These are phyloP conservation scores for Lachancea nothofagi DNA, from an alignment of 805 yeast genomes.

Conservation along the genomic window DNA sequence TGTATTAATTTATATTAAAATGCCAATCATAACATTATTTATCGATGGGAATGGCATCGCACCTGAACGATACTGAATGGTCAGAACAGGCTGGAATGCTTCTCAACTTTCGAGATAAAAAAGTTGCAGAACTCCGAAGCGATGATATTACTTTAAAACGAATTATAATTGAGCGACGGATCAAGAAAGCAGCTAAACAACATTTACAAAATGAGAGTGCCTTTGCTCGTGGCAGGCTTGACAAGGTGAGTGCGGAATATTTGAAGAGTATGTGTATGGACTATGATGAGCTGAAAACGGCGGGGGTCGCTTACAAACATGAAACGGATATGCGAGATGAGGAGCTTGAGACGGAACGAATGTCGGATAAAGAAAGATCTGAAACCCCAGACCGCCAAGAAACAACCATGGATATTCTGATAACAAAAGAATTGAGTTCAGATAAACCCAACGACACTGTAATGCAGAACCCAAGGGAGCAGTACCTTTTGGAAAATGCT, in stretches of 20 bases:
- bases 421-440: conserved; percentile 21
- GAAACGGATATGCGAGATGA: not conserved
- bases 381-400: conserved; percentile 6
- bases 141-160: conserved; percentile 10
- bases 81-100: conserved; percentile 5
- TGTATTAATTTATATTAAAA: too few relatives aligned
- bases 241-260: conserved; percentile 17
- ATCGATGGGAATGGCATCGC: not conserved
- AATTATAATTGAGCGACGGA: conserved; percentile 17
- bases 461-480: conserved; percentile 2
- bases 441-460: conserved; percentile 7
- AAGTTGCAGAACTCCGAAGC: conserved; percentile 3
- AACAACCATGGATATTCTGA: conserved; percentile 19
- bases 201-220: conserved; percentile 21
- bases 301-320: conserved; percentile 13
- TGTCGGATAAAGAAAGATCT: not conserved
- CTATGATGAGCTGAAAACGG: conserved; percentile 10
- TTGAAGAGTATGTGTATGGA: conserved; percentile 6
- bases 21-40: not conserved
- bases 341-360: not conserved
- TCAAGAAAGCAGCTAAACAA: conserved; percentile 15
- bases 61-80: not conserved
- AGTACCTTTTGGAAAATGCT: conserved; percentile 12
- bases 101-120: conserved; percentile 14
- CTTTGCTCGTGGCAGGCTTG: conserved; percentile 23